These are phyloP conservation scores for Fusarium circinatum DNA, from an alignment of 2,329 filamentous ascomycete species.

Conservation along the genomic window DNA sequence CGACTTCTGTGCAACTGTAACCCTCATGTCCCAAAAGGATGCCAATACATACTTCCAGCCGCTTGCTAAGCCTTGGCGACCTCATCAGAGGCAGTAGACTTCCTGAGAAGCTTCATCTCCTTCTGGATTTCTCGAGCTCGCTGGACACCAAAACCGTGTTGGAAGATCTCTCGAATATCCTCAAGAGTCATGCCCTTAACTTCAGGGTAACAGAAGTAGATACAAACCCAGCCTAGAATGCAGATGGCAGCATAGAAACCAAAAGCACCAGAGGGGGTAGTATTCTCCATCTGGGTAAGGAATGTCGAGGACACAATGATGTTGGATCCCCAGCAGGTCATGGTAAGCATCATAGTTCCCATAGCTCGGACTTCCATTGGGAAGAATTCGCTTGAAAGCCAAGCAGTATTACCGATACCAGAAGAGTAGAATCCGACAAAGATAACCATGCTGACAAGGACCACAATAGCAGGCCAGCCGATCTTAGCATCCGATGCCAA, in stretches of 20 bases:
- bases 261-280: slow-evolving; percentile 61
- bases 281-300: slow-evolving; percentile 58
- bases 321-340: slow-evolving; percentile 58
- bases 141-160: slow-evolving; percentile 58
- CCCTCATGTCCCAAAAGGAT: neutral
- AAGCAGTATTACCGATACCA: slow-evolving; percentile 58
- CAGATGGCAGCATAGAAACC: slow-evolving; percentile 63
- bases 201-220: slow-evolving; percentile 63
- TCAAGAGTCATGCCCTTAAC: slow-evolving; percentile 66
- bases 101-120: slow-evolving; percentile 39
- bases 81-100: neutral
- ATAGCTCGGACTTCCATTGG: slow-evolving; percentile 59
- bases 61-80: slow-evolving; percentile 16
- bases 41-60: neutral
- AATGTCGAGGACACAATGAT: slow-evolving; percentile 62
- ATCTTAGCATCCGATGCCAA: slow-evolving; percentile 48
- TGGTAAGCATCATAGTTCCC: slow-evolving; percentile 60
- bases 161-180: slow-evolving; percentile 62
- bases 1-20: neutral
- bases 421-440: slow-evolving; percentile 52
- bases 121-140: slow-evolving; percentile 53
- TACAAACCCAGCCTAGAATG: slow-evolving; percentile 53
- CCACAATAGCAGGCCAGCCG: slow-evolving; percentile 53
- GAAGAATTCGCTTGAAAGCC: slow-evolving; percentile 59
- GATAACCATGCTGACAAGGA: slow-evolving; percentile 50